Base-by-base conservation (phyloP, 179 eudicot species). In the Beta macrorhiza region DNA sequence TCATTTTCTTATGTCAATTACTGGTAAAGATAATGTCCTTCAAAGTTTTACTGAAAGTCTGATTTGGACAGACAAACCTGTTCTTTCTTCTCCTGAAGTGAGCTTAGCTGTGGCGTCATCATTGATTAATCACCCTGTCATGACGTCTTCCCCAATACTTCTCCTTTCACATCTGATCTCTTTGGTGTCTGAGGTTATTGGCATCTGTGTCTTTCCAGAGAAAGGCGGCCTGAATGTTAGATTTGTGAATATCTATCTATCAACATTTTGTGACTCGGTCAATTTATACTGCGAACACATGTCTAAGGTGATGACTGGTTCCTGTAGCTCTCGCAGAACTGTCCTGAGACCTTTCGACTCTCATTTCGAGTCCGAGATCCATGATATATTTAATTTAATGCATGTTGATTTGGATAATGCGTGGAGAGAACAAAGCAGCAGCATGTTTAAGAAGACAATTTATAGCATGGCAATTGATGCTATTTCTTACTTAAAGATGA, bases 131-230 rank as follows among this genome's bases (percentile, higher is more conserved):
- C 88, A 88, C 83, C 94, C 95, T 78, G 74, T 87, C 78, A 75
- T 83, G 75, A 82, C 77, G 77, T 86, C 89, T 82, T 83, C 89
- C 65, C 97, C 99, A 75, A 83, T 83, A 76, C 80, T 90, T 82
- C 70, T 95, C 19, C 90, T 84, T 76, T 92, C 95, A 22, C 91
- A 95, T 89, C 37, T 95, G 75, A 65, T 92, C 75, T 91, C 89
- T 75, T 79, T 95, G 82, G 88, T 86, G 80, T 89, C 95, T 53
- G 91, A 90, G 71, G 88, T 86, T 57, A 80, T 83, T 20, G 69
- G 89, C 78, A 74, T 77, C 68, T 42, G 74, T 79, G 45, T 74
- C 59, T 67, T 49, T 78, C 44, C 80, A 44, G 83, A 81, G 74
- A 79, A 45, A 72, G 55, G 8, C 56, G 76, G 22, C 82, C 84